A percentile compares a stretch with the other conserved stretches of the same genome.
Evolutionary conservation across 2,329 filamentous ascomycete genomes (phyloP).

Genomic region (Alternaria hordeiaustralica): DNA sequence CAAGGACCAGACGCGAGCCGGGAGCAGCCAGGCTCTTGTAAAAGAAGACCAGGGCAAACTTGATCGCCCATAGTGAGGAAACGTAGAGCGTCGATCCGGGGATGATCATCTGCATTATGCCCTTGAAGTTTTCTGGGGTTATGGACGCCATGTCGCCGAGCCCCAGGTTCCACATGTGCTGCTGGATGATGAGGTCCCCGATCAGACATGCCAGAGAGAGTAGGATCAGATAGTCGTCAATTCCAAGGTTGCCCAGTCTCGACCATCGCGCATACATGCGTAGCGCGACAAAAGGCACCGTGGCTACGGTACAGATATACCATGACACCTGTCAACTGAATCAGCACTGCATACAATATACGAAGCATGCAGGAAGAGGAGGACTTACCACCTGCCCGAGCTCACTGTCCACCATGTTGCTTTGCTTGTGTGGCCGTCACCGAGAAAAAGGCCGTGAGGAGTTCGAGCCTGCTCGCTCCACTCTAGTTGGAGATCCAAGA

Average conservation of each 20-base stretch:
- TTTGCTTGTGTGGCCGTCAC: not conserved
- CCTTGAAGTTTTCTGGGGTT: constrained; percentile 20
- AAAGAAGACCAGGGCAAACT: constrained; percentile 51
- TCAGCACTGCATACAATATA: constrained; percentile 6
- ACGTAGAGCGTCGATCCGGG: constrained; percentile 53
- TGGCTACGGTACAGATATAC: constrained; percentile 44
- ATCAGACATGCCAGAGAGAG: constrained; percentile 41
- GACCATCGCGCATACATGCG: constrained; percentile 38
- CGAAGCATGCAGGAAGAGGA: not conserved
- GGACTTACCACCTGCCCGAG: constrained; percentile 33
- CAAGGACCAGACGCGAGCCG: constrained; percentile 43
- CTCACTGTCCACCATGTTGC: constrained; percentile 14
- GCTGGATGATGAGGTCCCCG: constrained; percentile 27
- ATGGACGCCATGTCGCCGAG: constrained; percentile 27
- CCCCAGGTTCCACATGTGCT: constrained; percentile 45
- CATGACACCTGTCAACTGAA: constrained; percentile 33
- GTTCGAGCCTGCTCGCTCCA: constrained; percentile 3
- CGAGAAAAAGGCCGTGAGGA: constrained; percentile 7
- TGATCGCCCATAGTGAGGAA: constrained; percentile 52
- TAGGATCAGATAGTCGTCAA: constrained; percentile 43
- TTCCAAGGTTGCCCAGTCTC: constrained; percentile 33
- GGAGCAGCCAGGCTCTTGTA: constrained; percentile 51
- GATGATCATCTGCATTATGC: constrained; percentile 47
- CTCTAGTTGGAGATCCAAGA: not conserved
- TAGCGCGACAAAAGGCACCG: constrained; percentile 35